Percentiles rank a stretch among this genome's conserved stretches.
Conservation (phyloP, 1,284 basidiomycete genomes). For the Ganoderma sinense region DNA sequence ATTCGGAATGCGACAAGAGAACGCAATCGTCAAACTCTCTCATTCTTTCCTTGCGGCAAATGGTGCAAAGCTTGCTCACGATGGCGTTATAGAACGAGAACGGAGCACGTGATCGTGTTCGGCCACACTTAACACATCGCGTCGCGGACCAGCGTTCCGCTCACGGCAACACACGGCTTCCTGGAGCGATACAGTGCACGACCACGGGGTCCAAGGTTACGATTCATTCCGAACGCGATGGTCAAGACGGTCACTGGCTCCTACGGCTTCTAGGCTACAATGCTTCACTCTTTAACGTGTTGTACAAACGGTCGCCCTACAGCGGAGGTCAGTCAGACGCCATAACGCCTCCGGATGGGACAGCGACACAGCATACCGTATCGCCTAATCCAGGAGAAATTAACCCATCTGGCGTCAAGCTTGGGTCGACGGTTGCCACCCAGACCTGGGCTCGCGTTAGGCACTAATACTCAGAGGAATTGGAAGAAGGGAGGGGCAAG, state of each 20-base stretch:
- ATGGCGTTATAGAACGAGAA: slow-evolving; percentile 28
- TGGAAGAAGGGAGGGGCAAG: not conserved
- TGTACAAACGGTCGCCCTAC: slow-evolving; percentile 47
- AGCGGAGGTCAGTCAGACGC: not conserved
- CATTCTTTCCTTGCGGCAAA: slow-evolving; percentile 9
- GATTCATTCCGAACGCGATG: not conserved
- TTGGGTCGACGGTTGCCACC: slow-evolving; percentile 82
- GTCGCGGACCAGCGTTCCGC: slow-evolving; percentile 15
- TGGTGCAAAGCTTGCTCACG: slow-evolving; percentile 29
- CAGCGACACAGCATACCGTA: slow-evolving; percentile 56
- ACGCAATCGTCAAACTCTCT: slow-evolving; percentile 6
- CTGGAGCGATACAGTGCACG: not conserved
- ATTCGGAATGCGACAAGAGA: slow-evolving; percentile 1
- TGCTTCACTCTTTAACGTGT: slow-evolving; percentile 36
- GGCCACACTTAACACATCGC: slow-evolving; percentile 7
- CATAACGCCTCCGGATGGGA: not conserved
- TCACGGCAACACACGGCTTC: not conserved
- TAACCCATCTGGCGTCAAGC: slow-evolving; percentile 76
- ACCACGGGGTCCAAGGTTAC: not conserved
- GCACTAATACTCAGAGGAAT: not conserved
- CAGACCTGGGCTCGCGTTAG: slow-evolving; percentile 64
- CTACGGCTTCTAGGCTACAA: slow-evolving; percentile 1
- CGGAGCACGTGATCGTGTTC: slow-evolving; percentile 28
- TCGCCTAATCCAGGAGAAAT: slow-evolving; percentile 91
- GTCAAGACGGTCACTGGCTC: too few relatives aligned